Base-by-base conservation (phyloP, 2,329 filamentous ascomycete species). In the Didymosphaeria variabile region DNA sequence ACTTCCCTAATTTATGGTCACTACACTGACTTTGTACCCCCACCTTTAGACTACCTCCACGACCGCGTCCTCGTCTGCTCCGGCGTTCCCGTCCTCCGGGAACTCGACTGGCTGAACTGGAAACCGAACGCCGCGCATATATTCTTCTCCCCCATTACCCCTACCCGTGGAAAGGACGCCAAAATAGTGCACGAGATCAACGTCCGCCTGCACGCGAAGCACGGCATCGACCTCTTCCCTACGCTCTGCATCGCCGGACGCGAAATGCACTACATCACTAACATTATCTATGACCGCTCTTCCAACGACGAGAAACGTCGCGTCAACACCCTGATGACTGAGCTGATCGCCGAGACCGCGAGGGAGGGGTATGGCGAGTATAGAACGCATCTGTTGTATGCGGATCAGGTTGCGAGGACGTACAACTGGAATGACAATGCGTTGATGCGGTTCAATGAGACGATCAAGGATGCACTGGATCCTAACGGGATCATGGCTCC, bases 221-320 rank as follows among this genome's bases (percentile, higher is more conserved):
- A 65, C 44, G 82, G 82, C 0, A 79, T 86, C 55, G 84, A 86
- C 65, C 80, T 85, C 53, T 82, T 86, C 58, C 80, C 81, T 2
- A 83, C 82, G 1, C 83, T 86, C 54, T 80, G 79, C 49, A 79
- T 86, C 5, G 83, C 83, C 10, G 79, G 82, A 62, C 77, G 84
- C 12, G 84, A 86, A 71, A 86, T 86, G 79, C 84, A 86, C 68
- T 82, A 86, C 67, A 86, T 87, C 59, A 80, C 85, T 3, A 83
- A 83, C 59, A 82, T 87, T 45, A 79, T 86, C 15, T 87, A 84
- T 67, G 79, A 87, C 61, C 76, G 81, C 5, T 76, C 78, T 36
- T 65, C 75, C 0, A 77, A 80, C 19, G 71, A 50, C 79, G 82
- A 64, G 63, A 75, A 21, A 72, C 76, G 55, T 77, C 78, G 12